Evolutionary conservation across 1,139 yeast species (phyloP), one percentile per base, ranked within the genome.

Genomic region (Pichia sp.): DNA sequence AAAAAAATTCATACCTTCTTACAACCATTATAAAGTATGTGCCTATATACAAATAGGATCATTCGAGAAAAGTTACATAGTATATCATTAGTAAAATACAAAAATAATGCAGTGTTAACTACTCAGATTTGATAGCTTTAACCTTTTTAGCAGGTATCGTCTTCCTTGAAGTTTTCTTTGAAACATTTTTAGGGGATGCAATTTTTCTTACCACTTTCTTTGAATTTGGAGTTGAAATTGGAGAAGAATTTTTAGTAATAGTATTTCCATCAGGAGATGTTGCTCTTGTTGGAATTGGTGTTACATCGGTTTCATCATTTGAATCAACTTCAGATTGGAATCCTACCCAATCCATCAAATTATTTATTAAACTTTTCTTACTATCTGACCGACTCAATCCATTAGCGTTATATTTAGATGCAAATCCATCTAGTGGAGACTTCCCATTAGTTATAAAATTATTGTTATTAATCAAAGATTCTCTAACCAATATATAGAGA

Each of bases 401-500:
- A 58, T 72, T 72, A 24, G 75, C 78, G 49, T 67, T 69, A 55
- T 68, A 78, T 53, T 71, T 73, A 25, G 77, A 68, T 5, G 84
- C 84, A 60, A 77, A 77, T 42, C 73, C 79, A 17, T 77, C 70
- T 53, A 74, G 70, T 4, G 82, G 82, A 18, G 77, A 49, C 22
- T 43, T 26, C 7, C 32, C 38, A 31, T 59, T 53, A 36, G 56
- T 6, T 19, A 40, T 41, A 12, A 35, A 20, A 23, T 35, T 39
- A 45, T 48, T 58, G 52, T 45, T 60, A 77, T 60, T 60, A 67
- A 66, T 69, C 59, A 86, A 65, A 52, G 82, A 77, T 58, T 83
- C 91, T 50, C 91, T 68, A 26, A 83, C 84, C 60, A 88, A 95
- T 51, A 84, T 79, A 60, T 86, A 85, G 44, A 86, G 66, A 60